Evolutionary conservation across 176 grass and related monocot species (phyloP).

Genomic region (Olyra latifolia): DNA sequence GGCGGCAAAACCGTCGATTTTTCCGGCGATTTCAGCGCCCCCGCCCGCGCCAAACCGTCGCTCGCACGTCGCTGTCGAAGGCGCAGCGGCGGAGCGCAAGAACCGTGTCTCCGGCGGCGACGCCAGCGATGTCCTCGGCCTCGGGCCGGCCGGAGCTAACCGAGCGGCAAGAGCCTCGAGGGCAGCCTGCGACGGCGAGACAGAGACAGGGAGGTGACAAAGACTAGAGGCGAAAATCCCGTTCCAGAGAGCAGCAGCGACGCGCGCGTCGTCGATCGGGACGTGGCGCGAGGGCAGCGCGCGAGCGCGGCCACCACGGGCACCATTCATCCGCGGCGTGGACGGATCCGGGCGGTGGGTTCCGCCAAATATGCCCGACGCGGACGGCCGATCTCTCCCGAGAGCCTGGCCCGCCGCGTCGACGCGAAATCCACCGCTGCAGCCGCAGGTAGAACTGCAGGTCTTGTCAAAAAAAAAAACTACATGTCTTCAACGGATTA

Average conservation of each 20-base stretch:
- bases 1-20: not conserved
- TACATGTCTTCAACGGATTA: too few relatives aligned
- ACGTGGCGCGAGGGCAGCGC: not conserved
- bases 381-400: not conserved
- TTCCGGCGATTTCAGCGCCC: not conserved
- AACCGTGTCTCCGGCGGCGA: too few relatives aligned
- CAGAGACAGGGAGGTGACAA: too few relatives aligned
- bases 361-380: not conserved
- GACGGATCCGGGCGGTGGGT: not conserved
- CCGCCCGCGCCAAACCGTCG: not conserved
- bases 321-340: not conserved
- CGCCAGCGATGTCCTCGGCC: too few relatives aligned
- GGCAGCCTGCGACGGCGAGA: too few relatives aligned
- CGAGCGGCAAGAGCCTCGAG: too few relatives aligned
- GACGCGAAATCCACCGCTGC: not conserved
- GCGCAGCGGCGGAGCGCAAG: not conserved
- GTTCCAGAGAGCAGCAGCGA: too few relatives aligned
- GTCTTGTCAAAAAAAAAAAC: too few relatives aligned
- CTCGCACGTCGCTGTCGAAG: not conserved
- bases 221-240: too few relatives aligned
- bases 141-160: too few relatives aligned
- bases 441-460: too few relatives aligned
- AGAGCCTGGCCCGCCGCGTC: not conserved
- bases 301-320: constrained; percentile 24
- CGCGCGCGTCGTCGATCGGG: not conserved